These are phyloP conservation scores for Pneumocystis wakefieldiae DNA, from an alignment of 1,139 yeast genomes.

Conservation along the genomic window DNA sequence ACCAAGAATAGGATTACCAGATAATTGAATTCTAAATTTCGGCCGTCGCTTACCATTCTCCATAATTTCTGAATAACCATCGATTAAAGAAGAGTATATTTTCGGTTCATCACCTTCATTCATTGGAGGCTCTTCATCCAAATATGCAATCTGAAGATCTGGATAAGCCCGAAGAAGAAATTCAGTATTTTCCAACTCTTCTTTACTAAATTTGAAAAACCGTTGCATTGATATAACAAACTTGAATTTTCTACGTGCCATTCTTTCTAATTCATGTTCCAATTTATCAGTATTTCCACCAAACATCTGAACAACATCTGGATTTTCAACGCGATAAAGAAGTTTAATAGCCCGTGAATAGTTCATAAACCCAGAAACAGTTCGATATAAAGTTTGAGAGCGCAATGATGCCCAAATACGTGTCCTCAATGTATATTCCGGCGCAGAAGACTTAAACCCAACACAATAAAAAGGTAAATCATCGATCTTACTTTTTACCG, in stretches of 20 bases:
- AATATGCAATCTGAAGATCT: slow-evolving; percentile 92
- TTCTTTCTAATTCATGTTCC: slow-evolving; percentile 91
- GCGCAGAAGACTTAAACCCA: slow-evolving; percentile 99
- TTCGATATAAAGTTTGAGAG: slow-evolving; percentile 94
- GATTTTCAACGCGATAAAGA: slow-evolving; percentile 95
- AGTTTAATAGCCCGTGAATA: slow-evolving; percentile 95
- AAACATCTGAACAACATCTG: slow-evolving; percentile 93
- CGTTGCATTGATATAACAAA: slow-evolving; percentile 97
- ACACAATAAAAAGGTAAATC: slow-evolving; percentile 96
- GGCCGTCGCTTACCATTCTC: slow-evolving; percentile 99
- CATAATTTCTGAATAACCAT: slow-evolving; percentile 95
- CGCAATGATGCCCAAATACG: slow-evolving; percentile 98
- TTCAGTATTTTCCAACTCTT: slow-evolving; percentile 95
- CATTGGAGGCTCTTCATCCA: slow-evolving; percentile 83
- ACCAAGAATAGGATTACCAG: slow-evolving; percentile 98
- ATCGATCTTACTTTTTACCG: slow-evolving; percentile 76
- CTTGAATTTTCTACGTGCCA: slow-evolving; percentile 98
- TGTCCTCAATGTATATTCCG: slow-evolving; percentile 94
- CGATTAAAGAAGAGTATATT: slow-evolving; percentile 88
- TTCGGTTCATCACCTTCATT: slow-evolving; percentile 97
- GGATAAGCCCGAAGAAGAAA: slow-evolving; percentile 97
- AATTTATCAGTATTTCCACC: slow-evolving; percentile 95
- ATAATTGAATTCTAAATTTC: slow-evolving; percentile 88
- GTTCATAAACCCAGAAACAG: slow-evolving; percentile 98
- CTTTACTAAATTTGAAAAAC: slow-evolving; percentile 90